Evolutionary conservation across 306 rosid species (phyloP), one percentile per base, ranked within the genome.

Genomic region (Sophora flavescens): DNA sequence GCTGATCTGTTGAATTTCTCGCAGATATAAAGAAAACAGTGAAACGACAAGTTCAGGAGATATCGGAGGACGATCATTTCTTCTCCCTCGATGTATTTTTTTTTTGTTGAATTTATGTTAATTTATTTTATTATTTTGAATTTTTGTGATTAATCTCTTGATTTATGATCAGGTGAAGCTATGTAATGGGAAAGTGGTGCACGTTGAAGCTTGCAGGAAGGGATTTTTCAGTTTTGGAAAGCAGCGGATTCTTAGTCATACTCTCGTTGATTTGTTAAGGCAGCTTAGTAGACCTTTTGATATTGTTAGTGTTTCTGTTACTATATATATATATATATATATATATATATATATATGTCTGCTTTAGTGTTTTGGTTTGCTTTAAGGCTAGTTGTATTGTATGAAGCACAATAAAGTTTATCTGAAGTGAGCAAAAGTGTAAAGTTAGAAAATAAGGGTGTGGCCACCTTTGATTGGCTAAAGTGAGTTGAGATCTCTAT

Each of bases 271-370:
- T 77, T 80, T 90, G 78, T 72, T 88, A 3, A 90, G 97, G 11
- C 94, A 88, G 85, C 91, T 89, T 35, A 89, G 92, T 78, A 87
- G 92, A 85, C 91, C 93, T 71, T 89, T 91, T 44, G 91, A 88
- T 63, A 88, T 82, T 70, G 97, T 91, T 45, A 81, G 94, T 80
- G 93, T 80, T 8, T 80, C 72, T 51, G 2, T 17, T 54, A 13
- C 72, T 45, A 42, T 18, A 30, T 22, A 1, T 42, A 6, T 18
- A 65, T 65, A n/a, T 45, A 42, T 18, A 30, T 22, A 1, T 45
- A 42, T 18, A 30, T 22, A 1, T 45, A 42, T 18, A 30, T 22
- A 1, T 42, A 6, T 18, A 65, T 65, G 38, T 65, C 17, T 65
- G 32, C 8, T 64, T 64, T 17, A 41, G 47, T 41, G 6, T 1